Percentiles rank a stretch among this genome's conserved stretches.
These are phyloP conservation scores for Scutellaria minor DNA, from an alignment of 257 asterid species.

Conservation along the genomic window DNA sequence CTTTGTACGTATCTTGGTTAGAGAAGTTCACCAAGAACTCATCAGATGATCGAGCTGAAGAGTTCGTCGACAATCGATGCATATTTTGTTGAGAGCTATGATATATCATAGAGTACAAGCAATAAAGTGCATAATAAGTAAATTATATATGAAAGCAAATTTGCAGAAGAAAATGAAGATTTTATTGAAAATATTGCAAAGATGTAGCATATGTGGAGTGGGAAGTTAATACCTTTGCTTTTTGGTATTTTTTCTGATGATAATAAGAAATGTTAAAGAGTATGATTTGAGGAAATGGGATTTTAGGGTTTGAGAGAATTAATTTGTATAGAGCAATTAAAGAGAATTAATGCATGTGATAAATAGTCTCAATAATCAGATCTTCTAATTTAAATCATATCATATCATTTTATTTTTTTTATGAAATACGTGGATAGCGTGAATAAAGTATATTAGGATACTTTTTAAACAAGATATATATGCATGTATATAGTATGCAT, in stretches of 20 bases:
- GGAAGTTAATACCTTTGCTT: slow-evolving; percentile 40
- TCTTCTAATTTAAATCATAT: too few relatives aligned
- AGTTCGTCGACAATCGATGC: slow-evolving; percentile 57
- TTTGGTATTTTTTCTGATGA: slow-evolving; percentile 12
- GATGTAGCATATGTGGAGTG: not conserved
- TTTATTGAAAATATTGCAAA: not conserved
- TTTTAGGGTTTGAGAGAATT: slow-evolving; percentile 29
- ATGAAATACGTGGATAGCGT: not conserved
- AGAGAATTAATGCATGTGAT: slow-evolving; percentile 30
- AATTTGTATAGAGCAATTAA: slow-evolving; percentile 35
- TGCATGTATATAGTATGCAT: not conserved
- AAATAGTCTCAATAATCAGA: not conserved
- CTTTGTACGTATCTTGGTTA: slow-evolving; percentile 23
- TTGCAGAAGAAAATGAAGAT: not conserved
- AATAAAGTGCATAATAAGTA: too few relatives aligned
- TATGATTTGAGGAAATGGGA: slow-evolving; percentile 7
- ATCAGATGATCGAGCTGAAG: slow-evolving; percentile 46
- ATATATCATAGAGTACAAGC: too few relatives aligned
- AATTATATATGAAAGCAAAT: not conserved
- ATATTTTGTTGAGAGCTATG: slow-evolving; percentile 26
- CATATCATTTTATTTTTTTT: too few relatives aligned
- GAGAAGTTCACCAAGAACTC: slow-evolving; percentile 52
- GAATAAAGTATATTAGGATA: too few relatives aligned
- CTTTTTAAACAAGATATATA: slow-evolving; percentile 3
- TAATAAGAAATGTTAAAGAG: slow-evolving; percentile 29